Base-by-base conservation (phyloP, 2,329 filamentous ascomycete genomes). In the Metarhizium robertsii region DNA sequence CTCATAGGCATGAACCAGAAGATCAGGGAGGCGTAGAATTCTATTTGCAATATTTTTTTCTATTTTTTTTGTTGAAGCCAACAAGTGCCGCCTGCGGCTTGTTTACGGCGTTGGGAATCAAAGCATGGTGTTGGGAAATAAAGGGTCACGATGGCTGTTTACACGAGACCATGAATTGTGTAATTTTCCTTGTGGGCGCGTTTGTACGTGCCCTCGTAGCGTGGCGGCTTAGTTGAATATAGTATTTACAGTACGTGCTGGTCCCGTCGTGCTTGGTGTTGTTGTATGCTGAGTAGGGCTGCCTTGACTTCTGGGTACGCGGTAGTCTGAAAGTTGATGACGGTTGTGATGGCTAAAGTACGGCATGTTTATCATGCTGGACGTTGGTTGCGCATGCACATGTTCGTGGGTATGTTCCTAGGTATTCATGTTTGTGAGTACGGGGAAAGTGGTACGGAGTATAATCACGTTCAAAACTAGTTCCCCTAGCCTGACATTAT, bases 1-100 rank as follows among this genome's bases (percentile, higher is more conserved):
- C 63, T 75, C 20, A 62, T 62, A 29, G 71, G 71, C 3, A 69
- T 75, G 67, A 70, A 73, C 55, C 70, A 71, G 59, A 72, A 71
- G 58, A 57, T 72, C 34, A 64, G 63, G 34, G 62, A 60, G n/a
- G 54, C 56, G 14, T 56, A 25, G 25, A 25, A 25, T 25, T 25
- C 3, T 4, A 25, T 25, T 18, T n/a, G 16, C 4, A 20, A 46
- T 25, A 25, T 2, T 40, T 40, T 14, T 5, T 40, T 14, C 38
- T 40, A 16, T 40, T 40, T 40, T 20, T 20, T 45, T 40, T 34
- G 32, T 34, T 25, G 3, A 25, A 25, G 32, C 32, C 32, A 34
- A 34, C 32, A 34, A 34, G 10, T 11, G 32, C 32, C 32, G 32
- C 10, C 32, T 11, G 32, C 7, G 32, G 32, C 32, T 7, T 34